These are phyloP conservation scores for Didymella keratinophila DNA, from an alignment of 2,329 filamentous ascomycete species.

Conservation along the genomic window DNA sequence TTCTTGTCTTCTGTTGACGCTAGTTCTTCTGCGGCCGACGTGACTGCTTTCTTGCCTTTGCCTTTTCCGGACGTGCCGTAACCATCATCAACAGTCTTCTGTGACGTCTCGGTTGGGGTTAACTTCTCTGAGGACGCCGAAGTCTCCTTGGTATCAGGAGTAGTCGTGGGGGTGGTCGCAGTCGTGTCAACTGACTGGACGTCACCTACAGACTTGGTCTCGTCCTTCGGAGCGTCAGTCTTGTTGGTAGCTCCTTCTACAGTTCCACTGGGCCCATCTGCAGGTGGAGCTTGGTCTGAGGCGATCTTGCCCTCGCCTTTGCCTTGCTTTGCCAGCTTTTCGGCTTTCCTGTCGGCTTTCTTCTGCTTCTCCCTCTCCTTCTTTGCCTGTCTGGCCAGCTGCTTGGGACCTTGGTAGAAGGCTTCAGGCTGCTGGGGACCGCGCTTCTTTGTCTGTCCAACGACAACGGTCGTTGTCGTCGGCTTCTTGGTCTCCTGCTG, in stretches of 20 bases:
- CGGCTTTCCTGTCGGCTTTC: constrained; percentile 50
- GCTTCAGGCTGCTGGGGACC: constrained; percentile 39
- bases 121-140: neutral
- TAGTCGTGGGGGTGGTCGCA: neutral
- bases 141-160: neutral
- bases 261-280: neutral
- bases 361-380: constrained; percentile 49
- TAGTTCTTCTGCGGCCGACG: neutral
- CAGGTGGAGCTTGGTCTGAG: neutral
- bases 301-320: constrained; percentile 5
- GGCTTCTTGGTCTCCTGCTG: neutral
- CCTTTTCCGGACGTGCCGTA: constrained; percentile 13
- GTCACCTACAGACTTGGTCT: neutral
- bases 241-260: neutral
- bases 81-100: neutral
- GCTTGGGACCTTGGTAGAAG: constrained; percentile 36
- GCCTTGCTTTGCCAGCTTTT: neutral
- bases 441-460: constrained; percentile 27
- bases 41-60: constrained; percentile 3
- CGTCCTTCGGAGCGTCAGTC: neutral
- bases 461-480: neutral
- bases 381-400: constrained; percentile 37
- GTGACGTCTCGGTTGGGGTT: neutral
- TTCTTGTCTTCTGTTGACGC: neutral
- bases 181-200: neutral